phyloP scores from a whole-genome alignment of 1,139 yeast genomes.

The Blastobotrys elegans region DNA sequence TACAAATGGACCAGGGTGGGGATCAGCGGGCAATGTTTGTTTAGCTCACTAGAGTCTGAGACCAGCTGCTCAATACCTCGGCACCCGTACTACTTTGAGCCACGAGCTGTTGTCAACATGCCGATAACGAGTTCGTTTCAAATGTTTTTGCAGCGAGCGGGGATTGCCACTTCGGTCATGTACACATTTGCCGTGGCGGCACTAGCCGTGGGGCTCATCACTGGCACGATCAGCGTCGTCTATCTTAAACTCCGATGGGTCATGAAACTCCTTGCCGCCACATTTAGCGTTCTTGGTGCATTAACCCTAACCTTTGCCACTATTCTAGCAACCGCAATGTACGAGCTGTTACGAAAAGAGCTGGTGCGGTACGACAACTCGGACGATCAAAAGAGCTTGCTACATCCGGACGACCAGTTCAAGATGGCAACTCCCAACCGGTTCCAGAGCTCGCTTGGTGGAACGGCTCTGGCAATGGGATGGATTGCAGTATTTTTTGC shows the following conservation, averaged over 20 bases:
- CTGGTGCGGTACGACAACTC: slow-evolving; percentile 4
- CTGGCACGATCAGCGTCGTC: neutral
- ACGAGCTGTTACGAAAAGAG: neutral
- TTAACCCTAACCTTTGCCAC: neutral
- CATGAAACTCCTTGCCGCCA: neutral
- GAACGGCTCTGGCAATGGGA: slow-evolving; percentile 1
- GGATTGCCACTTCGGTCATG: neutral
- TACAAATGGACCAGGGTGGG: slow-evolving; percentile 9
- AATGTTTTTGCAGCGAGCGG: slow-evolving; percentile 2
- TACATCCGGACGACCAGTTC: neutral
- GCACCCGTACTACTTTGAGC: slow-evolving; percentile 7
- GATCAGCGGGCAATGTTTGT: slow-evolving; percentile 7
- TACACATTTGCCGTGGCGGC: neutral
- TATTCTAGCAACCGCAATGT: slow-evolving; percentile 1
- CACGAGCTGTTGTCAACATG: slow-evolving; percentile 3
- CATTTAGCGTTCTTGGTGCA: neutral
- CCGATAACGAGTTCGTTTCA: neutral
- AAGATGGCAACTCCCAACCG: neutral
- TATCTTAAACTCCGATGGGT: neutral
- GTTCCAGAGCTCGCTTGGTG: slow-evolving; percentile 4
- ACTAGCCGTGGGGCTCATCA: neutral
- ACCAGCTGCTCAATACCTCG: neutral
- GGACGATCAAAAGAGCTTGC: neutral
- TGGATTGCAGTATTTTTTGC: slow-evolving; percentile 3
- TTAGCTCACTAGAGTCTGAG: neutral